These are phyloP conservation scores for Annona cherimola DNA, from an alignment of 164 flowering plant species.

Conservation along the genomic window DNA sequence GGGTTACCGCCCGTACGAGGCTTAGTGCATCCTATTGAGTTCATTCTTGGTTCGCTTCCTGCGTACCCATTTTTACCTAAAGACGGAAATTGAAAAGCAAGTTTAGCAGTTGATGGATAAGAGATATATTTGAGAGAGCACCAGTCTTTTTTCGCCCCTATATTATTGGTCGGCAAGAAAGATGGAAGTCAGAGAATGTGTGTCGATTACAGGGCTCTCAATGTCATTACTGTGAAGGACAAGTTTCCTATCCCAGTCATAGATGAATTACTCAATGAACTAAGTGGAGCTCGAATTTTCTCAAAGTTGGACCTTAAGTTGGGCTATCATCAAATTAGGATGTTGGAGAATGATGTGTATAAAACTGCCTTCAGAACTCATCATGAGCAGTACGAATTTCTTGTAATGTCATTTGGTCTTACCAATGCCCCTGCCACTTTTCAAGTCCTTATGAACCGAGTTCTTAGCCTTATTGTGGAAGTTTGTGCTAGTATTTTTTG, in stretches of 20 bases:
- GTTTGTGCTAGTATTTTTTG: neutral
- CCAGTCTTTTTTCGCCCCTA: no score
- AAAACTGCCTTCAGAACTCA: conserved; percentile 4
- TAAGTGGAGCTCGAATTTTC: neutral
- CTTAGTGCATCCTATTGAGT: no score
- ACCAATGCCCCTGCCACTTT: neutral
- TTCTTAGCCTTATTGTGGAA: neutral
- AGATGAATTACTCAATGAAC: conserved; percentile 2
- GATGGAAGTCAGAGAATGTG: neutral
- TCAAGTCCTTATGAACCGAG: neutral
- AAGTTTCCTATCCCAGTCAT: neutral
- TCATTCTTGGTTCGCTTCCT: no score
- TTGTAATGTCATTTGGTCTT: conserved; percentile 7
- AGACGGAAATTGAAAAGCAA: no score
- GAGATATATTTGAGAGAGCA: no score
- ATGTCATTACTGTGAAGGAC: neutral
- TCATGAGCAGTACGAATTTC: neutral
- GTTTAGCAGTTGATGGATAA: no score
- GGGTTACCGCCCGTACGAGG: no score
- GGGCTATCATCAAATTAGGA: conserved; percentile 3
- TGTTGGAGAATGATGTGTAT: neutral
- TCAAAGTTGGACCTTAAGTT: neutral
- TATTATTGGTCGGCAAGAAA: no score
- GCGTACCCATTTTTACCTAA: no score
- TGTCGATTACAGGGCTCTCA: neutral